phyloP scores from a whole-genome alignment of 169 alveolate species.

The Plasmodium vinckei region DNA sequence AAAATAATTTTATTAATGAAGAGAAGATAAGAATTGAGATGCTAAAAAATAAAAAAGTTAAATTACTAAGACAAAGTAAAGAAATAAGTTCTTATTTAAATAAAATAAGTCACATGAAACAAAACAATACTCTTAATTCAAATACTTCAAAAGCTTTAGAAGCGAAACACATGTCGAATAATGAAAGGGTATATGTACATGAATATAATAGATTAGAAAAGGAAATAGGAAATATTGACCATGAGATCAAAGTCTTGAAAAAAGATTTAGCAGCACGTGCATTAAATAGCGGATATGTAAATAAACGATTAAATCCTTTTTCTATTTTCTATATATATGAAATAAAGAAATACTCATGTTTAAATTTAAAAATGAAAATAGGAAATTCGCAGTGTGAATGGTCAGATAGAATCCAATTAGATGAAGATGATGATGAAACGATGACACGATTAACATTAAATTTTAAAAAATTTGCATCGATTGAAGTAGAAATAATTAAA shows the following conservation, averaged over 20 bases:
- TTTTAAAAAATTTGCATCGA: slow-evolving; percentile 72
- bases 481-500: slow-evolving; percentile 70
- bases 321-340: slow-evolving; percentile 74
- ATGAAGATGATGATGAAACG: slow-evolving; percentile 74
- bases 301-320: slow-evolving; percentile 71
- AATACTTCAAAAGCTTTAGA: neutral
- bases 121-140: neutral
- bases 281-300: slow-evolving; percentile 62
- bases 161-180: slow-evolving; percentile 1
- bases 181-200: slow-evolving; percentile 40
- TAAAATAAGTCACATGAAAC: slow-evolving; percentile 2
- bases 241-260: slow-evolving; percentile 56
- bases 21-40: slow-evolving; percentile 45
- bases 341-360: slow-evolving; percentile 59
- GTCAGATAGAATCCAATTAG: slow-evolving; percentile 57
- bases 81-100: slow-evolving; percentile 52
- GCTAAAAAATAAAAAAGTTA: slow-evolving; percentile 47
- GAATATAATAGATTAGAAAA: slow-evolving; percentile 58
- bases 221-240: slow-evolving; percentile 60
- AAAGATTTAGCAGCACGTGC: slow-evolving; percentile 33
- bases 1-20: slow-evolving; percentile 50
- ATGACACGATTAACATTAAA: slow-evolving; percentile 65
- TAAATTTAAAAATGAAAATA: slow-evolving; percentile 67
- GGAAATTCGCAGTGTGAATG: slow-evolving; percentile 77
- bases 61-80: slow-evolving; percentile 35